These are phyloP conservation scores for Cylindrotheca fusiformis DNA, from an alignment of 108 stramenopile genomes.

Conservation along the genomic window DNA sequence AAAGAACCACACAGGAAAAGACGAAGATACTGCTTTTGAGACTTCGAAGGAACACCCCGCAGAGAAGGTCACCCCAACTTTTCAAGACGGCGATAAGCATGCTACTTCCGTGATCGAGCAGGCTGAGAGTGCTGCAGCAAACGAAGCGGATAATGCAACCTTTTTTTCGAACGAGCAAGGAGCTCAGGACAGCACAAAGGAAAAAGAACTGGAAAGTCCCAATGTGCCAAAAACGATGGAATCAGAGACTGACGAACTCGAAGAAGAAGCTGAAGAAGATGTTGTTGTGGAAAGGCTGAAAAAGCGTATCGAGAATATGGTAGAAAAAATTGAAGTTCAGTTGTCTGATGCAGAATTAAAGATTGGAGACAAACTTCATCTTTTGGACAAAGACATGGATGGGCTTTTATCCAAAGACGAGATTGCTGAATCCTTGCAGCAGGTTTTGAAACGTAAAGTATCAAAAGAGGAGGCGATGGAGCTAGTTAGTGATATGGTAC, in stretches of 20 bases:
- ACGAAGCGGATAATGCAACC: constrained; percentile 46
- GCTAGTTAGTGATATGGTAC: constrained; percentile 76
- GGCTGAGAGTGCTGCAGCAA: constrained; percentile 39
- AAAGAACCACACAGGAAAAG: constrained; percentile 13
- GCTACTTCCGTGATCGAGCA: too few species aligned
- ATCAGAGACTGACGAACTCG: constrained; percentile 4
- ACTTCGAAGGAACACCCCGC: constrained; percentile 9
- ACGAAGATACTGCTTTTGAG: not conserved
- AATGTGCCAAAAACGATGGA: constrained; percentile 8
- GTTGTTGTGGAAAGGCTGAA: constrained; percentile 63
- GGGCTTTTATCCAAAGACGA: constrained; percentile 86
- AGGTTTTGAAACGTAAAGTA: constrained; percentile 75
- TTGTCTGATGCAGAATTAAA: constrained; percentile 83
- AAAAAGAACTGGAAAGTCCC: constrained; percentile 7
- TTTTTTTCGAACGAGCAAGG: too few species aligned
- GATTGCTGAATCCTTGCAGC: constrained; percentile 72
- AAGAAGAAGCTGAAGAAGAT: constrained; percentile 50
- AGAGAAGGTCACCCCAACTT: too few species aligned
- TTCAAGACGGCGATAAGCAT: too few species aligned
- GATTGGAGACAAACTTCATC: constrained; percentile 95
- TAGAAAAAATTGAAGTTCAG: constrained; percentile 89
- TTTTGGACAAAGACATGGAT: constrained; percentile 96
- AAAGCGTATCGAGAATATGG: constrained; percentile 84
- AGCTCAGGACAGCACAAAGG: constrained; percentile 7
- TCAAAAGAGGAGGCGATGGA: constrained; percentile 80